Conservation (phyloP, 2,329 filamentous ascomycete species). For the Colletotrichum lupini region DNA sequence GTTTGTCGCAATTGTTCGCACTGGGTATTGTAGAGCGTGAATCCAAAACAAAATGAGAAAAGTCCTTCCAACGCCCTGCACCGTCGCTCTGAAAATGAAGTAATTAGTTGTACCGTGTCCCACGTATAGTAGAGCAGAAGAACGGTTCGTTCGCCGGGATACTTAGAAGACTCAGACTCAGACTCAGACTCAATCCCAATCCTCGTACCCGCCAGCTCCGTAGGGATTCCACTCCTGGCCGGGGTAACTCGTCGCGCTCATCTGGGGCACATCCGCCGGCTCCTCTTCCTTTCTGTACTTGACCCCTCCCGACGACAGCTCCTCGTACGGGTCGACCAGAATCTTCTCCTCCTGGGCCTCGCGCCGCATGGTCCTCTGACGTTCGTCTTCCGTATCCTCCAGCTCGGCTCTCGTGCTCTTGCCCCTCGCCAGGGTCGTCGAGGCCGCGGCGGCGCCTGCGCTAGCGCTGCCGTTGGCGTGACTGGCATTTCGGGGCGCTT, state of each 20-base stretch:
- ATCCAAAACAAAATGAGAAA: background rate
- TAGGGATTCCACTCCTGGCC: slow-evolving; percentile 78
- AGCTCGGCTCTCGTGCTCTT: slow-evolving; percentile 47
- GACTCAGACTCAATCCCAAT: slow-evolving; percentile 15
- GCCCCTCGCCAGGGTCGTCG: slow-evolving; percentile 28
- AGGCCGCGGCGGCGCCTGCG: background rate
- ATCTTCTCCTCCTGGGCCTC: slow-evolving; percentile 66
- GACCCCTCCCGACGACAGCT: slow-evolving; percentile 39
- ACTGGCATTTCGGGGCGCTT: slow-evolving; percentile 29
- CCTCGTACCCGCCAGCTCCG: slow-evolving; percentile 38
- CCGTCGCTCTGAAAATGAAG: background rate
- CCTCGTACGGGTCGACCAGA: slow-evolving; percentile 47
- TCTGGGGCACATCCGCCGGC: slow-evolving; percentile 60
- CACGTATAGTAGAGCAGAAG: background rate
- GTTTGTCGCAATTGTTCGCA: background rate
- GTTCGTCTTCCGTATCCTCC: slow-evolving; percentile 55
- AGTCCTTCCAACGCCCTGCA: background rate
- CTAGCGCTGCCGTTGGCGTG: slow-evolving; percentile 33
- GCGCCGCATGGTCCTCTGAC: slow-evolving; percentile 56
- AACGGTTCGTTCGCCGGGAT: background rate
- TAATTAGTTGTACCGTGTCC: background rate
- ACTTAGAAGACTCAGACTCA: background rate
- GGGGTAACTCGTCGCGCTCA: slow-evolving; percentile 76
- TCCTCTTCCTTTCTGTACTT: slow-evolving; percentile 51
- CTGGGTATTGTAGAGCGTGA: background rate